phyloP scores from a whole-genome alignment of 2,329 filamentous ascomycete genomes.

The Alternaria dauci region DNA sequence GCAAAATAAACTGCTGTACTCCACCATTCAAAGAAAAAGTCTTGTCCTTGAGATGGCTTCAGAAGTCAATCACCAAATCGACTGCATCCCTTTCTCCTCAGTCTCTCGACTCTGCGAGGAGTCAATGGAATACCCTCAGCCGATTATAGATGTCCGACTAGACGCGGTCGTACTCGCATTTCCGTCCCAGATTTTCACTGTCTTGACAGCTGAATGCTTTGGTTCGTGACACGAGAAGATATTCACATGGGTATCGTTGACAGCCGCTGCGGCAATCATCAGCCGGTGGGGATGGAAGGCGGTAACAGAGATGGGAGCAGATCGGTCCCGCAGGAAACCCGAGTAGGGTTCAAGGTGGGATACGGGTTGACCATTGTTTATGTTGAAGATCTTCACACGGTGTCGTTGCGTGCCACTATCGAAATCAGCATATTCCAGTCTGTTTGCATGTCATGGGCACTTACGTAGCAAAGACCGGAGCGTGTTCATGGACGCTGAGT shows the following conservation, averaged over 20 bases:
- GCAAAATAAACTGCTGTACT: constrained; percentile 7
- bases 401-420: constrained; percentile 85
- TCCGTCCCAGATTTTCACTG: constrained; percentile 48
- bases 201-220: constrained; percentile 34
- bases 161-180: constrained; percentile 26
- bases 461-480: constrained; percentile 81
- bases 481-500: constrained; percentile 92
- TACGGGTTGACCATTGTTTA: constrained; percentile 75
- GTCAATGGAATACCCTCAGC: constrained; percentile 4
- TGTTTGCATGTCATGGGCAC: constrained; percentile 68
- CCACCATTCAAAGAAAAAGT: neutral
- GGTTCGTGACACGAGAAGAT: constrained; percentile 68
- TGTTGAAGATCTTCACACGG: constrained; percentile 90
- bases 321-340: constrained; percentile 82
- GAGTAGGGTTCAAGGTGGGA: constrained; percentile 90
- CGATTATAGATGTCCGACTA: constrained; percentile 30
- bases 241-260: constrained; percentile 90
- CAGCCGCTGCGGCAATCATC: constrained; percentile 85
- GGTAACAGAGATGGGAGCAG: constrained; percentile 83
- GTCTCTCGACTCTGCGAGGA: neutral
- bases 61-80: too few relatives aligned
- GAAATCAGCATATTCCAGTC: constrained; percentile 18
- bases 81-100: neutral
- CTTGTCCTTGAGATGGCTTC: neutral
- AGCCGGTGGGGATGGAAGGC: constrained; percentile 96